Conservation (phyloP, 1,284 basidiomycete species). For the Cutaneotrichosporon sp. region DNA sequence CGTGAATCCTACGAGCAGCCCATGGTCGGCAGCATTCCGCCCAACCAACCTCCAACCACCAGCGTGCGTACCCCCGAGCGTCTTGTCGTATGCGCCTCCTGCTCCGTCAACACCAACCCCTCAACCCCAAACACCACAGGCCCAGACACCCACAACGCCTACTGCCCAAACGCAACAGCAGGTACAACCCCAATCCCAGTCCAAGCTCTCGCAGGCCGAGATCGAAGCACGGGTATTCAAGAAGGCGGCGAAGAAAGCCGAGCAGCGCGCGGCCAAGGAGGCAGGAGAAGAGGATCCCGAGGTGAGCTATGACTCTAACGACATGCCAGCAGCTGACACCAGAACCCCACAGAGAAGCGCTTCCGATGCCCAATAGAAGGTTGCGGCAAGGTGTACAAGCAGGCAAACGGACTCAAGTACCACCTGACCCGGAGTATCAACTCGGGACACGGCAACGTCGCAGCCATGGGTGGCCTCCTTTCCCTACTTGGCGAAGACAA, state of each 20-base stretch:
- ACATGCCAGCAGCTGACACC: background rate
- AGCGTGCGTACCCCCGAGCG: conserved; percentile 41
- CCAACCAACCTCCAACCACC: conserved; percentile 20
- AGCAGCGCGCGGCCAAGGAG: conserved; percentile 32
- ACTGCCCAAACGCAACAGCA: conserved; percentile 25
- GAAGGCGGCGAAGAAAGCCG: conserved; percentile 38
- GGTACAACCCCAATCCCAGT: conserved; percentile 6
- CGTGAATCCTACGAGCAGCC: conserved; percentile 11
- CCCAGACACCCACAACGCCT: conserved; percentile 17
- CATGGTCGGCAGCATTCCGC: conserved; percentile 38
- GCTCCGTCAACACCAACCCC: conserved; percentile 7
- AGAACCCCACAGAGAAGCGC: conserved; percentile 49
- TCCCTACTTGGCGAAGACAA: conserved; percentile 25
- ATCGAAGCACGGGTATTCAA: conserved; percentile 32
- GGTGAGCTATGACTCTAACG: background rate
- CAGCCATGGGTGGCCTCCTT: conserved; percentile 35
- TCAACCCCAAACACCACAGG: conserved; percentile 25
- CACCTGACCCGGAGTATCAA: conserved; percentile 47
- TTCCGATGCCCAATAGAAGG: conserved; percentile 58
- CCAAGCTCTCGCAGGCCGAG: conserved; percentile 25
- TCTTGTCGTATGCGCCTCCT: conserved; percentile 41
- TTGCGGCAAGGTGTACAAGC: conserved; percentile 60
- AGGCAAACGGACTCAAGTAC: conserved; percentile 50
- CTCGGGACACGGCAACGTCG: conserved; percentile 45
- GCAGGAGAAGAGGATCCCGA: conserved; percentile 19